These are phyloP conservation scores for Enterospora canceri DNA, from an alignment of 371 early-diverging fungal genomes.

Conservation along the genomic window DNA sequence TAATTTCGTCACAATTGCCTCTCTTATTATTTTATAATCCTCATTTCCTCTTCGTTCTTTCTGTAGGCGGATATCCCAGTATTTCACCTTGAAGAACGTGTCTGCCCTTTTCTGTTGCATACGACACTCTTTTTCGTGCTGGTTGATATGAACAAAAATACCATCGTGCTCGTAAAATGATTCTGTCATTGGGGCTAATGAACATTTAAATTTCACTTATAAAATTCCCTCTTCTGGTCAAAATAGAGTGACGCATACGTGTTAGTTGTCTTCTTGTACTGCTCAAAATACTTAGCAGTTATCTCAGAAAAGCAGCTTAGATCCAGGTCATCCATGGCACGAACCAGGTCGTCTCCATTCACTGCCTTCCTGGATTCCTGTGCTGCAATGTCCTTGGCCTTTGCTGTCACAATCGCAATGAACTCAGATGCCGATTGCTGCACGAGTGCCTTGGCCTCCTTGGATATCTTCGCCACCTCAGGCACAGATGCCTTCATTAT, in stretches of 20 bases:
- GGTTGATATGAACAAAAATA: too few species aligned
- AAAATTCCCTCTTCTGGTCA: background rate
- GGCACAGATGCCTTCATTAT: conserved; percentile 96
- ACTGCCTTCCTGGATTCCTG: conserved; percentile 88
- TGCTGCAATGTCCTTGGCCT: conserved; percentile 59
- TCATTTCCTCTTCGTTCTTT: too few species aligned
- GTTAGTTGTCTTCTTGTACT: conserved; percentile 64
- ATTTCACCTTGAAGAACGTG: too few species aligned
- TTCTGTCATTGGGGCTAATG: too few species aligned
- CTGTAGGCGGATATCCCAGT: too few species aligned
- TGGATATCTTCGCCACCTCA: conserved; percentile 88
- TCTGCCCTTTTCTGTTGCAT: too few species aligned
- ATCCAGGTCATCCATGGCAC: conserved; percentile 92
- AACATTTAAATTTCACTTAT: too few species aligned
- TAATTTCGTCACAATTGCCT: too few species aligned
- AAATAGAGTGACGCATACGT: background rate
- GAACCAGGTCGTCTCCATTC: conserved; percentile 94
- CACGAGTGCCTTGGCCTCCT: conserved; percentile 92
- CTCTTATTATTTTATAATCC: too few species aligned
- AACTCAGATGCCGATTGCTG: conserved; percentile 97
- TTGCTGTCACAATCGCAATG: conserved; percentile 91
- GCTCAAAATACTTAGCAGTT: conserved; percentile 73
- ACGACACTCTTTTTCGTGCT: too few species aligned
- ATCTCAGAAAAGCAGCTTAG: conserved; percentile 89
- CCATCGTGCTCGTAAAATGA: too few species aligned